Conservation (phyloP, 768 basidiomycete species). For the Lenzites betulinus region DNA sequence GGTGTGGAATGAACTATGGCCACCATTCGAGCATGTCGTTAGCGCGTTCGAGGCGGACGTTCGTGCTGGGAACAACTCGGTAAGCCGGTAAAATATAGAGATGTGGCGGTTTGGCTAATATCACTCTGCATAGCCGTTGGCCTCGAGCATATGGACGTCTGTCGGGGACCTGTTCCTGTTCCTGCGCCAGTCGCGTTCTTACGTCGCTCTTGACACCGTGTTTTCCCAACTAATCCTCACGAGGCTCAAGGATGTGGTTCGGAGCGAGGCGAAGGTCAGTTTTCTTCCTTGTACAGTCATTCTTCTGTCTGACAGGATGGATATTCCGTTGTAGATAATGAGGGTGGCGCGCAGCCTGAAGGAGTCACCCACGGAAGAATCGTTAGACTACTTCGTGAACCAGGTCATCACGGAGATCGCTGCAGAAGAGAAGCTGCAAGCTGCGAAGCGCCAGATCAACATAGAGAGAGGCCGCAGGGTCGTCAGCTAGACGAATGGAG, state of each 20-base stretch:
- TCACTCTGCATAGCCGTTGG: slow-evolving; percentile 45
- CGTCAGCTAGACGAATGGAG: slow-evolving; percentile 16
- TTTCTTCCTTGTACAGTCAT: neutral
- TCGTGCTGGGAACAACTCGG: slow-evolving; percentile 38
- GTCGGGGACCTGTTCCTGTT: slow-evolving; percentile 68
- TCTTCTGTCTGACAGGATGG: neutral
- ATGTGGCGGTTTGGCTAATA: neutral
- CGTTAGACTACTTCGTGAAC: slow-evolving; percentile 49
- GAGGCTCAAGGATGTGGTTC: slow-evolving; percentile 46
- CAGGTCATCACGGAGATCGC: slow-evolving; percentile 65
- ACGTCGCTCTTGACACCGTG: slow-evolving; percentile 55
- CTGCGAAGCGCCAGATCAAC: slow-evolving; percentile 32
- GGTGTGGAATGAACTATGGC: slow-evolving; percentile 81
- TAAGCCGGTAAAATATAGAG: slow-evolving; percentile 14
- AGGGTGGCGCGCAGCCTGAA: slow-evolving; percentile 54
- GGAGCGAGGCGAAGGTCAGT: slow-evolving; percentile 57
- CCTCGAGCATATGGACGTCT: slow-evolving; percentile 57
- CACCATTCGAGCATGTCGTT: slow-evolving; percentile 61
- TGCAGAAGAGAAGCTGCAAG: slow-evolving; percentile 69
- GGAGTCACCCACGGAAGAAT: slow-evolving; percentile 51
- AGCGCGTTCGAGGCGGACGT: slow-evolving; percentile 50
- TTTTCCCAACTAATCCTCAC: slow-evolving; percentile 51
- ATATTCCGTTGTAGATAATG: slow-evolving; percentile 42
- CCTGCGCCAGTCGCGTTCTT: slow-evolving; percentile 54
- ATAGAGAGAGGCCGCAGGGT: slow-evolving; percentile 24